Conservation (phyloP, 164 flowering plant genomes). For the Stephania yunnanensis region DNA sequence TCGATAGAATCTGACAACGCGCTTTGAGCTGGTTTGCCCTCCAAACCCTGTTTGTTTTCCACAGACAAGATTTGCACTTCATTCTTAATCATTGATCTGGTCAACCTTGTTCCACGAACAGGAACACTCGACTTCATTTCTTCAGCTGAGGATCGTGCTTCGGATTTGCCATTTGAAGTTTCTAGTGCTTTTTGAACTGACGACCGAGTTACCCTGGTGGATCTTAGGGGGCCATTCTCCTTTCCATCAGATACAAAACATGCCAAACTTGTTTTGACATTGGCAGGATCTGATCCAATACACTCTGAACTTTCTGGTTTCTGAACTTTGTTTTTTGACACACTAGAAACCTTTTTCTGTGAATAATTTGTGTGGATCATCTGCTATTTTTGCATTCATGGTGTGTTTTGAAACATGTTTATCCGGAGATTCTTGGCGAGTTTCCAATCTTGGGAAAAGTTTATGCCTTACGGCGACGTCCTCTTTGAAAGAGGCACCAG, state of each 20-base stretch:
- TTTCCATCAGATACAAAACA: neutral
- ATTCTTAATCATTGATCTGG: slow-evolving; percentile 8
- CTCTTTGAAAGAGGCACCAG: slow-evolving; percentile 11
- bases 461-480: slow-evolving; percentile 4
- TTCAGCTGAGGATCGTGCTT: slow-evolving; percentile 3
- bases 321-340: slow-evolving; percentile 8
- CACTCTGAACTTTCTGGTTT: slow-evolving; percentile 9
- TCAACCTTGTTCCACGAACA: slow-evolving; percentile 10
- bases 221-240: neutral
- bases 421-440: neutral
- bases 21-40: slow-evolving; percentile 10
- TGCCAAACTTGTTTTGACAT: slow-evolving; percentile 3
- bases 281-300: neutral
- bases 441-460: slow-evolving; percentile 5
- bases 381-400: neutral
- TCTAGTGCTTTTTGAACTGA: slow-evolving; percentile 11
- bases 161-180: slow-evolving; percentile 4
- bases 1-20: neutral
- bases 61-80: neutral
- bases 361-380: slow-evolving; percentile 9
- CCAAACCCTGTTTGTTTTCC: slow-evolving; percentile 3
- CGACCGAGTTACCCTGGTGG: slow-evolving; percentile 19
- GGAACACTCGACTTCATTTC: slow-evolving; percentile 1
- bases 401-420: slow-evolving; percentile 7
- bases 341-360: slow-evolving; percentile 11